phyloP scores from a whole-genome alignment of 2,329 filamentous ascomycete species.

The Neofusicoccum umdonicola region DNA sequence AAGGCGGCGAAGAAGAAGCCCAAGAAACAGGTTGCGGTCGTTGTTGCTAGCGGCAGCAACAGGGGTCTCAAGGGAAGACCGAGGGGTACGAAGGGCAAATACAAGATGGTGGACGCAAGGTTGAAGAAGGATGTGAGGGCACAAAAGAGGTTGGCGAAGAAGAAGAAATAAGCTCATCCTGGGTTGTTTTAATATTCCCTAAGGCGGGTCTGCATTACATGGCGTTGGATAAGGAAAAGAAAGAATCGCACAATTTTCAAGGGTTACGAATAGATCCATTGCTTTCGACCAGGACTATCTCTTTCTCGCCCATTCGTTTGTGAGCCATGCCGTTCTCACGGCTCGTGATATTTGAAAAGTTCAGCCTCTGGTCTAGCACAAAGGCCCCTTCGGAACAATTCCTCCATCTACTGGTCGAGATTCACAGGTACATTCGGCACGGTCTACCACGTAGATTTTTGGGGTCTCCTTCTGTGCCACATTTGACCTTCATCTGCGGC shows the following conservation, averaged over 20 bases:
- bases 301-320: background rate
- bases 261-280: background rate
- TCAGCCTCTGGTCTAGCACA: too few relatives aligned
- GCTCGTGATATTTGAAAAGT: too few relatives aligned
- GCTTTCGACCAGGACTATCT: background rate
- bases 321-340: too few relatives aligned
- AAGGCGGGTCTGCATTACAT: background rate
- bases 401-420: too few relatives aligned
- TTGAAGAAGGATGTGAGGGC: conserved; percentile 96
- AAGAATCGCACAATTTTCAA: background rate
- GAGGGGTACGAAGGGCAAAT: conserved; percentile 88
- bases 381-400: too few relatives aligned
- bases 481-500: background rate
- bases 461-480: background rate
- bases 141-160: conserved; percentile 77
- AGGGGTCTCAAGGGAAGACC: conserved; percentile 82
- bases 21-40: conserved; percentile 76
- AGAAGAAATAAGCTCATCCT: conserved; percentile 45
- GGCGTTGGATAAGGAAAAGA: background rate
- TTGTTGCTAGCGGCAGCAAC: conserved; percentile 83
- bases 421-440: too few relatives aligned
- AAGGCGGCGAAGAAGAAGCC: conserved; percentile 84
- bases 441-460: too few relatives aligned
- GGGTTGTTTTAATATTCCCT: background rate
- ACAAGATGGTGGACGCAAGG: conserved; percentile 93